A percentile compares a stretch with the other conserved stretches of the same genome.
Conservation (phyloP, 2,329 filamentous ascomycete genomes). For the Fonsecaea multimorphosa region DNA sequence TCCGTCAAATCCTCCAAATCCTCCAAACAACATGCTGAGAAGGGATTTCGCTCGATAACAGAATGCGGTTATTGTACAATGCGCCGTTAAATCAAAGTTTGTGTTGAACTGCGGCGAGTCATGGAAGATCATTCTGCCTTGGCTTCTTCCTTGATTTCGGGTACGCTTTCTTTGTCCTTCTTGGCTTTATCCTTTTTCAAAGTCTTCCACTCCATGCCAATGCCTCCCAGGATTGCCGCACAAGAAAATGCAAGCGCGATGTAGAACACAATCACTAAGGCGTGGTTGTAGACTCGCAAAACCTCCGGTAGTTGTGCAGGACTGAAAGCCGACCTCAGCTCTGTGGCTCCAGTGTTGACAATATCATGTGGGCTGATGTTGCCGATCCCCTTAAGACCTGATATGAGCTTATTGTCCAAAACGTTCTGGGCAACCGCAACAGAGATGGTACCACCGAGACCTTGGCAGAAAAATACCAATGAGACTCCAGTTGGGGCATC, state of each 20-base stretch:
- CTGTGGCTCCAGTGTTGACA: conserved; percentile 39
- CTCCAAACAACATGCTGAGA: neutral
- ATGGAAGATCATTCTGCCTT: neutral
- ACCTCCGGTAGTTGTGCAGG: conserved; percentile 40
- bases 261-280: conserved; percentile 36
- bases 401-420: conserved; percentile 40
- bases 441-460: conserved; percentile 44
- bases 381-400: conserved; percentile 30
- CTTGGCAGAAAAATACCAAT: conserved; percentile 46
- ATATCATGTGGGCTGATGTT: conserved; percentile 38
- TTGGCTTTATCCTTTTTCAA: conserved; percentile 38
- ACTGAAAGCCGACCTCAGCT: conserved; percentile 40
- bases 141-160: neutral
- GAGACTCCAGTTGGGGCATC: conserved; percentile 42
- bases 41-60: neutral
- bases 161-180: conserved; percentile 3
- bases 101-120: neutral
- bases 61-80: neutral
- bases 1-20: neutral
- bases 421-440: conserved; percentile 43
- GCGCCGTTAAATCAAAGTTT: neutral
- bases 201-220: conserved; percentile 41
- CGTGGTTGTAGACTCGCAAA: conserved; percentile 39
- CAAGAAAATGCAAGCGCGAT: conserved; percentile 38
- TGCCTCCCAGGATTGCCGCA: conserved; percentile 38